Conservation (phyloP, 1,139 yeast species). For the Scheffersomyces illinoinensis region DNA sequence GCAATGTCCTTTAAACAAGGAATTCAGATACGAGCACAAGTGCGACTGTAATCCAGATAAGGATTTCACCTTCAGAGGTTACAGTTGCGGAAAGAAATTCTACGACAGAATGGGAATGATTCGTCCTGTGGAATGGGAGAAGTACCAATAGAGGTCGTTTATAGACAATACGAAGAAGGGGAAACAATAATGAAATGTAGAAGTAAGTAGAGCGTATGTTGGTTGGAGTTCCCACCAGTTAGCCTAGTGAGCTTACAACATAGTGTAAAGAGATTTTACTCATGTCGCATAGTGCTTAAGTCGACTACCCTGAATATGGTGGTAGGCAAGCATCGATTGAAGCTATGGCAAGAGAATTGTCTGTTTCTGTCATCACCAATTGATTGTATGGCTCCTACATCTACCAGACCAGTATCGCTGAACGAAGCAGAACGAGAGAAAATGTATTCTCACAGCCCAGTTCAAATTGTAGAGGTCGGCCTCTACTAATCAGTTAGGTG, state of each 20-base stretch:
- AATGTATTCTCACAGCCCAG: not conserved
- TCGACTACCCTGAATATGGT: too few species aligned
- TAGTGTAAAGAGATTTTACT: not conserved
- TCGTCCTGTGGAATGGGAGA: constrained; percentile 46
- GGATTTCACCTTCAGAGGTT: constrained; percentile 57
- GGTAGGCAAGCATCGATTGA: too few species aligned
- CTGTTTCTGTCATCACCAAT: too few species aligned
- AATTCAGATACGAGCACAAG: constrained; percentile 42
- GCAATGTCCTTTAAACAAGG: constrained; percentile 55
- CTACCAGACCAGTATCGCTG: too few species aligned
- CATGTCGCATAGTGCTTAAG: too few species aligned
- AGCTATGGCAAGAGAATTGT: too few species aligned
- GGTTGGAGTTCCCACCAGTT: not conserved
- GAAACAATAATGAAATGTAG: not conserved
- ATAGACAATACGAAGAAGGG: not conserved
- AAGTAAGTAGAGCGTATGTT: not conserved
- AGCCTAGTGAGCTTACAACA: not conserved
- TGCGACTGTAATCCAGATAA: constrained; percentile 52
- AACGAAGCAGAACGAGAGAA: too few species aligned
- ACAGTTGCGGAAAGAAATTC: constrained; percentile 54
- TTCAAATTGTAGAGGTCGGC: not conserved
- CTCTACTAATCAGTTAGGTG: too few species aligned
- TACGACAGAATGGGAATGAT: constrained; percentile 44
- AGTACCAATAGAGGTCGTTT: constrained; percentile 4
- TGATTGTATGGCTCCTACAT: too few species aligned